Percentiles rank a stretch among this genome's conserved stretches.
phyloP scores from a whole-genome alignment of 306 rosid genomes.

The Aeschynomene evenia region DNA sequence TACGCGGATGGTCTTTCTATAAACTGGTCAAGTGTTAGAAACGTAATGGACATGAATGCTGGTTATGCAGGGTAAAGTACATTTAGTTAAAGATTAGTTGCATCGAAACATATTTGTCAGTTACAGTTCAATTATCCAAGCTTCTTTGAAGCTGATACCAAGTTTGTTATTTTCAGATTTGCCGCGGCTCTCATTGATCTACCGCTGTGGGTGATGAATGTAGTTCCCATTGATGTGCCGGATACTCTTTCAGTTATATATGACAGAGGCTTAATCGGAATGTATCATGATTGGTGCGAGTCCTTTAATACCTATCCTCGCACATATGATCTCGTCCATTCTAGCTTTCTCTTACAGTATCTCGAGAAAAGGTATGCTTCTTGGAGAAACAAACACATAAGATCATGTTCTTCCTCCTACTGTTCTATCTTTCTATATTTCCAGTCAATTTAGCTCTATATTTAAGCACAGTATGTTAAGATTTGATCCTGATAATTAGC shows the following conservation, averaged over 20 bases:
- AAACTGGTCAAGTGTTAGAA: conserved; percentile 76
- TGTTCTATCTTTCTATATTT: neutral
- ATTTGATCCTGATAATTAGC: conserved; percentile 20
- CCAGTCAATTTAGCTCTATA: neutral
- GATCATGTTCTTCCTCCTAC: conserved; percentile 3
- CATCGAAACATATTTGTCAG: neutral
- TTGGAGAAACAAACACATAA: neutral
- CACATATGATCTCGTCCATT: conserved; percentile 82
- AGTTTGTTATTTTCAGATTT: conserved; percentile 55
- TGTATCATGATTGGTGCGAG: conserved; percentile 97
- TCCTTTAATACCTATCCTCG: conserved; percentile 88
- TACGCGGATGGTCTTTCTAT: conserved; percentile 53
- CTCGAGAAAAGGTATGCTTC: conserved; percentile 60
- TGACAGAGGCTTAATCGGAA: conserved; percentile 85
- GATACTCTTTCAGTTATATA: conserved; percentile 68
- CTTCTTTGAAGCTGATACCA: conserved; percentile 25
- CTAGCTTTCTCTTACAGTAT: conserved; percentile 66
- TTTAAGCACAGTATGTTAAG: neutral
- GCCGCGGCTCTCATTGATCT: conserved; percentile 76
- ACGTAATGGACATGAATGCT: conserved; percentile 96
- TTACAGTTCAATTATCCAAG: neutral
- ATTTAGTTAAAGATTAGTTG: neutral
- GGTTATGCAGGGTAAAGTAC: conserved; percentile 89
- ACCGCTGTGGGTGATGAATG: conserved; percentile 93
- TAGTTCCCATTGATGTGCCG: conserved; percentile 65